These are phyloP conservation scores for Aureobasidium sp. DNA, from an alignment of 2,329 filamentous ascomycete genomes.

Conservation along the genomic window DNA sequence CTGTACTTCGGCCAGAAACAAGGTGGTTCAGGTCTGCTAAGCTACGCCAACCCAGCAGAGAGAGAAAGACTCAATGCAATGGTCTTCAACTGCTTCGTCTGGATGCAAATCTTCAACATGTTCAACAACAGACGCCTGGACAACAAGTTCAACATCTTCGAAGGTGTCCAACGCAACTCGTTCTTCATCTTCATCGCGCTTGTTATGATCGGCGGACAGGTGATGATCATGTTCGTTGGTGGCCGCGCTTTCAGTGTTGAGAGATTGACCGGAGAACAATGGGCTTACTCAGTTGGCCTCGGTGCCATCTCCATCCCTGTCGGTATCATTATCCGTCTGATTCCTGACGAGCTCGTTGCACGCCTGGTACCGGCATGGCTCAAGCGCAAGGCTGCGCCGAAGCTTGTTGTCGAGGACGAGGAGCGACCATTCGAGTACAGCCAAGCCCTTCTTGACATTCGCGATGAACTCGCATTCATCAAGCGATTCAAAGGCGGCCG, in stretches of 20 bases:
- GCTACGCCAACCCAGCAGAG: conserved; percentile 40
- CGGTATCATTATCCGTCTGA: conserved; percentile 69
- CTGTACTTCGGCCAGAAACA: conserved; percentile 66
- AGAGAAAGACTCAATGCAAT: conserved; percentile 63
- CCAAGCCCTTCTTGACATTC: conserved; percentile 64
- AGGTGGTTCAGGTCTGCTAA: conserved; percentile 43
- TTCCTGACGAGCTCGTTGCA: conserved; percentile 64
- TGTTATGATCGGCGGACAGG: conserved; percentile 82
- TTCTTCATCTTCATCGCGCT: conserved; percentile 83
- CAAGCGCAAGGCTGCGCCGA: conserved; percentile 34
- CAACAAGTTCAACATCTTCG: conserved; percentile 93
- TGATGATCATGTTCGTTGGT: conserved; percentile 85
- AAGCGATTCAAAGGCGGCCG: conserved; percentile 75
- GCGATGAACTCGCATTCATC: conserved; percentile 73
- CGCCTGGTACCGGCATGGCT: conserved; percentile 36
- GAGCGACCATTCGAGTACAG: conserved; percentile 53
- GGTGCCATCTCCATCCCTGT: conserved; percentile 80
- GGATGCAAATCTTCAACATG: conserved; percentile 99
- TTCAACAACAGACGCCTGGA: conserved; percentile 95
- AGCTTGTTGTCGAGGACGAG: conserved; percentile 37
- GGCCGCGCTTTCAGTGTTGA: conserved; percentile 72
- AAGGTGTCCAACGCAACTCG: conserved; percentile 74
- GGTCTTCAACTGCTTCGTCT: conserved; percentile 97
- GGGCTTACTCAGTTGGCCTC: conserved; percentile 80
- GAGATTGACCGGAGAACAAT: conserved; percentile 64